Conservation (phyloP, 2,329 filamentous ascomycete genomes). For the Emmonsiellopsis sp. region DNA sequence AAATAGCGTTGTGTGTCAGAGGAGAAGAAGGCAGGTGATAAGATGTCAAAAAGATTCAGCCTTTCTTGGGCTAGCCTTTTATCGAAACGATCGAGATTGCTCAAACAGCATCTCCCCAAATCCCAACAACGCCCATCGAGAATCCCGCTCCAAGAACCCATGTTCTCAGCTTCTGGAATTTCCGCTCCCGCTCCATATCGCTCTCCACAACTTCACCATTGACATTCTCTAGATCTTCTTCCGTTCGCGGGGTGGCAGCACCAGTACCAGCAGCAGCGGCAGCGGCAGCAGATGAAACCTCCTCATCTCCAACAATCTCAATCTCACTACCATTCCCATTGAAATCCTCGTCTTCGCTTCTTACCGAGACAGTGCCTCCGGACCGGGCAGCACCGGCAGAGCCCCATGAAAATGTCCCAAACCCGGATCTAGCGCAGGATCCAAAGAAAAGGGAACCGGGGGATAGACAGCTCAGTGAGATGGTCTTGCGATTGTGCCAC, state of each 20-base stretch:
- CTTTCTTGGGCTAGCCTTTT: too few relatives aligned
- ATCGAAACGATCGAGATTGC: too few relatives aligned
- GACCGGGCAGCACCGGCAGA: not conserved
- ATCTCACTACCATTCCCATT: constrained; percentile 12
- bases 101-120: constrained; percentile 38
- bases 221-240: constrained; percentile 24
- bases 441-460: not conserved
- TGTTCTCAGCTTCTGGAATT: constrained; percentile 28
- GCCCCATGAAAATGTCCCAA: constrained; percentile 3
- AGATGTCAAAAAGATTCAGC: too few relatives aligned
- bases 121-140: constrained; percentile 39
- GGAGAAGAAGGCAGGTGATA: too few relatives aligned
- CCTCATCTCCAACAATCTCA: constrained; percentile 11
- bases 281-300: constrained; percentile 6
- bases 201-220: constrained; percentile 39
- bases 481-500: constrained; percentile 58
- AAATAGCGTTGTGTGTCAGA: not conserved
- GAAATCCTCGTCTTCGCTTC: constrained; percentile 11
- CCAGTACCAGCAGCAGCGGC: not conserved
- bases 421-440: not conserved
- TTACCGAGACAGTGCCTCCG: not conserved
- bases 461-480: constrained; percentile 30
- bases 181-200: constrained; percentile 35
- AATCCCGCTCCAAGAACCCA: constrained; percentile 35
- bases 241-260: not conserved